A percentile compares a stretch with the other conserved stretches of the same genome.
These are phyloP conservation scores for Phytophthora litchii DNA, from an alignment of 352 stramenopile species.

Conservation along the genomic window DNA sequence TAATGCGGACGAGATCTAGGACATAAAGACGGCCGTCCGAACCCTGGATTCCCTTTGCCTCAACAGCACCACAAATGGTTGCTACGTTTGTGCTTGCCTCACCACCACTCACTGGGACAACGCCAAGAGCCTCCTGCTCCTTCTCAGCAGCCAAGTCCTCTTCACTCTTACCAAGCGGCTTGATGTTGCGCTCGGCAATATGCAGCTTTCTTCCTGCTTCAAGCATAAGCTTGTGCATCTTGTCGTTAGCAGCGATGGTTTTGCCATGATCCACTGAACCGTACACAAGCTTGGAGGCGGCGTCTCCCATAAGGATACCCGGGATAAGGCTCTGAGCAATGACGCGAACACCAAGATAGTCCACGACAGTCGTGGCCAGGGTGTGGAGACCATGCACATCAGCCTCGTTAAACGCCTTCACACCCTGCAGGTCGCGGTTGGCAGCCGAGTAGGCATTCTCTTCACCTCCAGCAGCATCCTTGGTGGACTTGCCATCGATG, in stretches of 20 bases:
- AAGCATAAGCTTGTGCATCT: slow-evolving; percentile 92
- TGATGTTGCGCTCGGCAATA: slow-evolving; percentile 87
- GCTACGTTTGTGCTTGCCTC: slow-evolving; percentile 68
- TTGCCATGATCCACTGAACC: slow-evolving; percentile 93
- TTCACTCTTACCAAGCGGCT: slow-evolving; percentile 71
- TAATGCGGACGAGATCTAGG: slow-evolving; percentile 95
- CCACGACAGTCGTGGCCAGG: slow-evolving; percentile 93
- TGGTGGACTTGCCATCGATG: slow-evolving; percentile 74
- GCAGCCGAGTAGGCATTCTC: slow-evolving; percentile 86
- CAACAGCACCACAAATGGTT: slow-evolving; percentile 91
- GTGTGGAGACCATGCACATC: slow-evolving; percentile 93
- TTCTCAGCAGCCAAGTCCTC: slow-evolving; percentile 44
- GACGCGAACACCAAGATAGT: slow-evolving; percentile 94
- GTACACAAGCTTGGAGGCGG: slow-evolving; percentile 94
- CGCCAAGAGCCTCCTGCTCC: slow-evolving; percentile 35
- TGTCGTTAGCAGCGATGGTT: slow-evolving; percentile 89
- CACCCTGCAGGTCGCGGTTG: slow-evolving; percentile 90
- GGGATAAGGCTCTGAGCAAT: slow-evolving; percentile 96
- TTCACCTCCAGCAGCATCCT: slow-evolving; percentile 69
- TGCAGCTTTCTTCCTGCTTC: slow-evolving; percentile 85
- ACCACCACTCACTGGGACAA: slow-evolving; percentile 37
- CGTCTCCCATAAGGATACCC: slow-evolving; percentile 95
- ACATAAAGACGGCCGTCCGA: slow-evolving; percentile 95
- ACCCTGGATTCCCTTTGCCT: slow-evolving; percentile 96
- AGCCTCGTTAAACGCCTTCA: slow-evolving; percentile 91